Percentiles rank a stretch among this genome's conserved stretches.
Conservation (phyloP, 352 stramenopile species). For the Phytophthora litchii region DNA sequence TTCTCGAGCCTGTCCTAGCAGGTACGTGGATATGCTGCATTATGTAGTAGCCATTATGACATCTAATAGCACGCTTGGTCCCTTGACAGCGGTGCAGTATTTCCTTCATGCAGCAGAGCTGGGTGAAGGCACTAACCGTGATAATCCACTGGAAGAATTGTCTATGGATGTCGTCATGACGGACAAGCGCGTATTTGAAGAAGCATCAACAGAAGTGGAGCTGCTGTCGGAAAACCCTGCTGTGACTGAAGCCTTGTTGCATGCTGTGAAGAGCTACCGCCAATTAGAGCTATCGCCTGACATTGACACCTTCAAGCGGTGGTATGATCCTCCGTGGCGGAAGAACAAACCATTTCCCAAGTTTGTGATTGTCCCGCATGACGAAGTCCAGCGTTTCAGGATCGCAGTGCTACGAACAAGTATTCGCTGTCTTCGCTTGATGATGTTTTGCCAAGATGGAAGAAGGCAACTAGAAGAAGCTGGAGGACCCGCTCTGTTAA, state of each 20-base stretch:
- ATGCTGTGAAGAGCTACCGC: slow-evolving; percentile 42
- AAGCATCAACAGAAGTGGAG: slow-evolving; percentile 77
- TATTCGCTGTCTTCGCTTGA: slow-evolving; percentile 66
- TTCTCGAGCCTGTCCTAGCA: slow-evolving; percentile 63
- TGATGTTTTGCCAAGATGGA: slow-evolving; percentile 64
- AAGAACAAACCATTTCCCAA: slow-evolving; percentile 51
- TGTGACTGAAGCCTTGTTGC: slow-evolving; percentile 57
- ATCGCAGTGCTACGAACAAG: slow-evolving; percentile 60
- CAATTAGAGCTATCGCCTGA: slow-evolving; percentile 57
- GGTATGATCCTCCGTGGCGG: slow-evolving; percentile 67
- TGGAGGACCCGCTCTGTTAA: slow-evolving; percentile 50
- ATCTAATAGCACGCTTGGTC: not conserved
- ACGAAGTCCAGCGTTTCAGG: slow-evolving; percentile 60
- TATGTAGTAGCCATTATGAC: too few species aligned
- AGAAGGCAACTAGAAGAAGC: slow-evolving; percentile 48
- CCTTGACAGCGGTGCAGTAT: slow-evolving; percentile 56
- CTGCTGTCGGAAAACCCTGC: slow-evolving; percentile 59
- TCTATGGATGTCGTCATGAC: slow-evolving; percentile 57
- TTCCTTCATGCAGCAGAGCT: slow-evolving; percentile 69
- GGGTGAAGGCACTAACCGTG: slow-evolving; percentile 62
- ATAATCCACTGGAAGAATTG: slow-evolving; percentile 59
- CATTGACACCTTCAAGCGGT: slow-evolving; percentile 52
- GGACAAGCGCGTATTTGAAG: slow-evolving; percentile 59
- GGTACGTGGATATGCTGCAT: slow-evolving; percentile 27
- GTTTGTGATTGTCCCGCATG: slow-evolving; percentile 46